A percentile compares a stretch with the other conserved stretches of the same genome.
Evolutionary conservation across 768 basidiomycete genomes (phyloP).

Genomic region (Brasilioporus rufonigricans): DNA sequence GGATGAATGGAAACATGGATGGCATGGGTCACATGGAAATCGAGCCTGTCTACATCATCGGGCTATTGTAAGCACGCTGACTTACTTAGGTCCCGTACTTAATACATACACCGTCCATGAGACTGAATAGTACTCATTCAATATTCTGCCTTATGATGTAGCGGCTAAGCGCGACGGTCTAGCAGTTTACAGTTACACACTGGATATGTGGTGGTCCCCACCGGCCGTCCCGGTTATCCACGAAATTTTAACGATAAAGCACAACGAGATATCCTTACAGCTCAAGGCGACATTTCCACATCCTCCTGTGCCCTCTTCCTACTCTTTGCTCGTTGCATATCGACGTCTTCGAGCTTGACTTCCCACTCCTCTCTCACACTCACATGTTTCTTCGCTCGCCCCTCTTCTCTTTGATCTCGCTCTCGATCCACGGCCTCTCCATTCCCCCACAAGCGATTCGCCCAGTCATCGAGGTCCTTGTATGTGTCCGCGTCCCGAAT

Average conservation of each 20-base stretch:
- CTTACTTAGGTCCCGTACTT: too few species aligned
- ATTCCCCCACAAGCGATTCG: slow-evolving; percentile 38
- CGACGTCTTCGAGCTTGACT: slow-evolving; percentile 35
- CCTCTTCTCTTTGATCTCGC: slow-evolving; percentile 14
- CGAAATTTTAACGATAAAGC: too few species aligned
- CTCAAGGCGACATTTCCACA: slow-evolving; percentile 25
- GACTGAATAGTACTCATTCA: too few species aligned
- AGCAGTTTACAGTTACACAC: too few species aligned
- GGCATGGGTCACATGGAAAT: neutral
- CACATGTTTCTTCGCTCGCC: slow-evolving; percentile 39
- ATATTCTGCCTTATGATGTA: too few species aligned
- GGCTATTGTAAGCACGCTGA: too few species aligned
- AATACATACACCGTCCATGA: too few species aligned
- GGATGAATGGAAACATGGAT: neutral
- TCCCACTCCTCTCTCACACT: slow-evolving; percentile 41
- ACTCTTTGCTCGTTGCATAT: slow-evolving; percentile 21
- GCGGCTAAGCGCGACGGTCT: too few species aligned
- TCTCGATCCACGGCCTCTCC: slow-evolving; percentile 37
- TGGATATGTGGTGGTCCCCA: too few species aligned
- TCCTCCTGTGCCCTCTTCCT: slow-evolving; percentile 20
- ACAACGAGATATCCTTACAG: too few species aligned
- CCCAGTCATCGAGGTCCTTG: slow-evolving; percentile 53
- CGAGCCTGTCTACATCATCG: too few species aligned
- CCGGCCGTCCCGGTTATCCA: too few species aligned
- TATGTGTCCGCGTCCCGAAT: slow-evolving; percentile 28